Evolutionary conservation across 2,329 filamentous ascomycete species (phyloP).

Genomic region (Cadophora sp.): DNA sequence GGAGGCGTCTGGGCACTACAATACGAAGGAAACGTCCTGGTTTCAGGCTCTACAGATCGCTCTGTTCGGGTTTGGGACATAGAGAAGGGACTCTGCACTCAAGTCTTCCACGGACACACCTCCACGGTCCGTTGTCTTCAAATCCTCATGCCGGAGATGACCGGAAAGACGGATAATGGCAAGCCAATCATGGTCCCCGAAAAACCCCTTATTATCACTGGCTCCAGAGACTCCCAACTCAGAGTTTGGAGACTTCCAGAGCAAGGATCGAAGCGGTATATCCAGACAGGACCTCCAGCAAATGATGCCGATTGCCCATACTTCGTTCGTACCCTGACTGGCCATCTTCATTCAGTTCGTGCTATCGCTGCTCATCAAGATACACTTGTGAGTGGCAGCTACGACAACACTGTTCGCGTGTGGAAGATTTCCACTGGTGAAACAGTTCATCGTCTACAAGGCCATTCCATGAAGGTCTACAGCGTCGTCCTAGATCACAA

Average conservation of each 20-base stretch:
- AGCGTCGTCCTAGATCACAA: constrained; percentile 93
- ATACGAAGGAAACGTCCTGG: constrained; percentile 92
- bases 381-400: constrained; percentile 95
- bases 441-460: constrained; percentile 80
- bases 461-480: constrained; percentile 93
- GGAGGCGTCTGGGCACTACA: constrained; percentile 97
- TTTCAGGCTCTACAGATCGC: constrained; percentile 94
- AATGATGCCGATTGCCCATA: constrained; percentile 87
- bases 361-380: constrained; percentile 95
- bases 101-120: constrained; percentile 97
- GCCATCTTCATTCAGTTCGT: constrained; percentile 92
- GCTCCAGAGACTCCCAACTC: constrained; percentile 91
- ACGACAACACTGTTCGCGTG: constrained; percentile 92
- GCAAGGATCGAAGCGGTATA: constrained; percentile 76
- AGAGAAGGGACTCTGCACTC: constrained; percentile 87
- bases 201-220: constrained; percentile 95
- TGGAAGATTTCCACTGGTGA: constrained; percentile 98
- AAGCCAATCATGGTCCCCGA: constrained; percentile 87
- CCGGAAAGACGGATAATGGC: constrained; percentile 74
- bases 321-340: constrained; percentile 85
- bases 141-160: constrained; percentile 85
- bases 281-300: constrained; percentile 77
- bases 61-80: constrained; percentile 99
- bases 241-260: constrained; percentile 94
- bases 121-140: constrained; percentile 96